phyloP scores from a whole-genome alignment of 2,329 filamentous ascomycete genomes.

The Colletotrichum sp. region DNA sequence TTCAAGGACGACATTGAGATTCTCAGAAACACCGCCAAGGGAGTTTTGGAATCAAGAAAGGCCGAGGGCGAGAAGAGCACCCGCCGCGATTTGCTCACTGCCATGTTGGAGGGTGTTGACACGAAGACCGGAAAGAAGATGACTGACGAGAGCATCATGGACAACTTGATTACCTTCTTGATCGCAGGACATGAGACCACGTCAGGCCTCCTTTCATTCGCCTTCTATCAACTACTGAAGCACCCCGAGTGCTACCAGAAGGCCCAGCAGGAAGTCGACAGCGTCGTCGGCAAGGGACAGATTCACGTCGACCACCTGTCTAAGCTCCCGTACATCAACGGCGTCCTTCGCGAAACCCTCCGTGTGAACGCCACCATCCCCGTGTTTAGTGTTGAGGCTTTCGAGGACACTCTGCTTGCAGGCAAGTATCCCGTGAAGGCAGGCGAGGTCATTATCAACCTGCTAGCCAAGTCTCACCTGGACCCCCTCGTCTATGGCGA shows the following conservation, averaged over 20 bases:
- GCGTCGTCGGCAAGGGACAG: conserved; percentile 62
- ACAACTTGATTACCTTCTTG: conserved; percentile 74
- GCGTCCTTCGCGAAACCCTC: conserved; percentile 62
- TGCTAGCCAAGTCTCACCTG: conserved; percentile 55
- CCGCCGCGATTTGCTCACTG: conserved; percentile 67
- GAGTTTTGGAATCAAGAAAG: conserved; percentile 65
- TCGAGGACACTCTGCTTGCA: conserved; percentile 48
- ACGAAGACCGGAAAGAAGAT: conserved; percentile 67
- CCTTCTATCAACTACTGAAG: conserved; percentile 69
- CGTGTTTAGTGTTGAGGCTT: conserved; percentile 30
- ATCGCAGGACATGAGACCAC: conserved; percentile 75
- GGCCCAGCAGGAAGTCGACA: conserved; percentile 72
- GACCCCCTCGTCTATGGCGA: conserved; percentile 62
- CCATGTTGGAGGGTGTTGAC: conserved; percentile 69
- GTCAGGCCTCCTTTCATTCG: conserved; percentile 68
- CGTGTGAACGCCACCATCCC: conserved; percentile 33
- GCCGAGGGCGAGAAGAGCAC: conserved; percentile 42
- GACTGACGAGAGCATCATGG: conserved; percentile 62
- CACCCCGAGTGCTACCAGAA: conserved; percentile 64
- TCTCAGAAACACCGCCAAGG: conserved; percentile 55
- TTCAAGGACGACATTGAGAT: conserved; percentile 55
- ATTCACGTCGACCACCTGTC: conserved; percentile 64
- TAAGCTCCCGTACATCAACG: conserved; percentile 68
- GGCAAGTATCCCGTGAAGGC: conserved; percentile 58
- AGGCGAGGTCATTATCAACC: conserved; percentile 45